These are phyloP conservation scores for Juglanconis sp. DNA, from an alignment of 2,329 filamentous ascomycete species.

Conservation along the genomic window DNA sequence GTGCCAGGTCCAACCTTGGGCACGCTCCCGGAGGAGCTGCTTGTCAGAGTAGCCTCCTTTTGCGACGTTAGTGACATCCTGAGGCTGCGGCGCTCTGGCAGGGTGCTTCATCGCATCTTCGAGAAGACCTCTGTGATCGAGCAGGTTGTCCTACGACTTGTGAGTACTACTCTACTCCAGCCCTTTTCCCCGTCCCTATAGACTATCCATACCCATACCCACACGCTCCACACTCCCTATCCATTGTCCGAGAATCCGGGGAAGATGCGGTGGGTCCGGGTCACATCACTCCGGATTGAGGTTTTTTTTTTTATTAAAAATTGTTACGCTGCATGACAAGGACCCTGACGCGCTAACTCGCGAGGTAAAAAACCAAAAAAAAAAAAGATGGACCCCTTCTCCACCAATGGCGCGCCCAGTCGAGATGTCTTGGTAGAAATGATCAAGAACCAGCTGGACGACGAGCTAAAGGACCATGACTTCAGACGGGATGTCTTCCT, in stretches of 20 bases:
- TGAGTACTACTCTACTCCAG: not conserved
- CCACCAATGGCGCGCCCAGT: constrained; percentile 6
- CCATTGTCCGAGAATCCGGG: not conserved
- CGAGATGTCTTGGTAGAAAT: constrained; percentile 13
- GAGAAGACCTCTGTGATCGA: constrained; percentile 4
- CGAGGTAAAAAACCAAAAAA: not conserved
- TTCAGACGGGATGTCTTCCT: constrained; percentile 17
- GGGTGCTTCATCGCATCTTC: constrained; percentile 1
- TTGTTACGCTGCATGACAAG: not conserved
- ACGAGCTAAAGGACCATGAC: constrained; percentile 1
- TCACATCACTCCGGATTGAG: not conserved
- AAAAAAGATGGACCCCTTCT: constrained; percentile 16
- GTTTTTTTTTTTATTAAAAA: not conserved
- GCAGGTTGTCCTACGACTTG: constrained; percentile 9
- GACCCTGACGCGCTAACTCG: constrained; percentile 2
- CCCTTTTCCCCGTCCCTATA: too few species aligned
- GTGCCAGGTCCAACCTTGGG: constrained; percentile 4
- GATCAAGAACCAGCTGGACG: constrained; percentile 15
- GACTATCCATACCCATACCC: not conserved
- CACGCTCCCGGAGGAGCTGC: constrained; percentile 16
- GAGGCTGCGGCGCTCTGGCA: constrained; percentile 10
- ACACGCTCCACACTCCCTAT: not conserved
- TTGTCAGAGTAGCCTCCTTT: constrained; percentile 9
- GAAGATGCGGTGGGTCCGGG: not conserved
- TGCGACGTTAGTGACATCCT: constrained; percentile 13